Evolutionary conservation across 805 yeast species (phyloP), one percentile per base, ranked within the genome.

Genomic region (Metschnikowia borealis): DNA sequence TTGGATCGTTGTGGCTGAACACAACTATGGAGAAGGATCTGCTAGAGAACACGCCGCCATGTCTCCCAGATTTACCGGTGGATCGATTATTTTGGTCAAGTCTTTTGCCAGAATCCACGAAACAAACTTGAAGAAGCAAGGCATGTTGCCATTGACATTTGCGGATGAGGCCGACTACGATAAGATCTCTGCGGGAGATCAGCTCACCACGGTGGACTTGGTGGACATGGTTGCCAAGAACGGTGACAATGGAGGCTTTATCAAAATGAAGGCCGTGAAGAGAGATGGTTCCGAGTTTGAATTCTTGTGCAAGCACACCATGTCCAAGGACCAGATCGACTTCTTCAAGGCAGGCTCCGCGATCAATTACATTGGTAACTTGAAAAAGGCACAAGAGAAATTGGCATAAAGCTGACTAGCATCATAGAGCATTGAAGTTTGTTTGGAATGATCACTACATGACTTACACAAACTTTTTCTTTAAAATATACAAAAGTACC

Each of bases 21-120:
- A 94, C 67, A 92, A 92, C 72, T 94, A 92, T 65, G 99, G 99
- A 73, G 99, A 92, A 76, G 99, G 99, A 62, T 91, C 97, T 45
- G 97, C 99, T 32, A 87, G 99, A 80, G 99, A 92, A 70, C 99
- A 92, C 64, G 99, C 99, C 42, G 98, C 98, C 14, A 77, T 94
- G 59, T 89, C 94, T 33, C 99, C 98, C 50, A 81, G 95, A 71
- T 94, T 88, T 76, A 78, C 94, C 41, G 98, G 97, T 53, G 98
- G 99, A 55, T 73, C 84, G 51, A 81, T 90, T 56, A 86, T 92
- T 55, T 74, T 92, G 54, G 96, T 89, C 61, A 92, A 91, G 71
- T 91, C 97, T 8, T 92, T 92, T 73, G 99, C 99, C 34, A 86
- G 99, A 79, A 92, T 92, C 63, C 99, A 92, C 72, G 99, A 92